phyloP scores from a whole-genome alignment of 495 filamentous ascomycete genomes.

The Neurospora sp. region DNA sequence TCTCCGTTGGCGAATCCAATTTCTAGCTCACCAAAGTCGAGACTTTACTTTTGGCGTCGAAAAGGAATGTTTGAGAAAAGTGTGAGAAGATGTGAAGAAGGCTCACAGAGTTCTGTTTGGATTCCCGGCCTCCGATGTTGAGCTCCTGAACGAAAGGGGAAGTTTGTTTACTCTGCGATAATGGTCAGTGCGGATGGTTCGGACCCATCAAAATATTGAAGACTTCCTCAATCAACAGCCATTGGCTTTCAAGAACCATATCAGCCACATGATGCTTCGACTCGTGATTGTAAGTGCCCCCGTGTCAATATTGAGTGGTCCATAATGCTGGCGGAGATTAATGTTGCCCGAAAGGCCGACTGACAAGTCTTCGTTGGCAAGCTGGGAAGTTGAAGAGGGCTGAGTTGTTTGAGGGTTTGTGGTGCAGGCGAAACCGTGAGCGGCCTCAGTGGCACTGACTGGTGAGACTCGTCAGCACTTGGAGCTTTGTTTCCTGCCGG shows the following conservation, averaged over 20 bases:
- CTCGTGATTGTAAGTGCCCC: neutral
- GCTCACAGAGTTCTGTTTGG: neutral
- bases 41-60: neutral
- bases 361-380: neutral
- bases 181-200: neutral
- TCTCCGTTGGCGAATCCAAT: neutral
- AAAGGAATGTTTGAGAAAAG: neutral
- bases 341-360: neutral
- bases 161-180: neutral
- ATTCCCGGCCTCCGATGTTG: neutral
- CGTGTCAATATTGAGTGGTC: neutral
- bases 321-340: neutral
- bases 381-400: neutral
- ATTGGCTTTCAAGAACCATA: neutral
- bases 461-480: neutral
- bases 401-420: neutral
- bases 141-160: neutral
- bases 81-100: neutral
- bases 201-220: neutral
- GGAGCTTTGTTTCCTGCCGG: neutral
- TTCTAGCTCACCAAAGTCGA: neutral
- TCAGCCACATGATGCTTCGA: neutral
- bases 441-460: neutral
- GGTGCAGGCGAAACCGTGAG: neutral
- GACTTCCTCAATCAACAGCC: neutral